Evolutionary conservation across 2,329 filamentous ascomycete genomes (phyloP).

Genomic region (Pestalotiopsis sp.): DNA sequence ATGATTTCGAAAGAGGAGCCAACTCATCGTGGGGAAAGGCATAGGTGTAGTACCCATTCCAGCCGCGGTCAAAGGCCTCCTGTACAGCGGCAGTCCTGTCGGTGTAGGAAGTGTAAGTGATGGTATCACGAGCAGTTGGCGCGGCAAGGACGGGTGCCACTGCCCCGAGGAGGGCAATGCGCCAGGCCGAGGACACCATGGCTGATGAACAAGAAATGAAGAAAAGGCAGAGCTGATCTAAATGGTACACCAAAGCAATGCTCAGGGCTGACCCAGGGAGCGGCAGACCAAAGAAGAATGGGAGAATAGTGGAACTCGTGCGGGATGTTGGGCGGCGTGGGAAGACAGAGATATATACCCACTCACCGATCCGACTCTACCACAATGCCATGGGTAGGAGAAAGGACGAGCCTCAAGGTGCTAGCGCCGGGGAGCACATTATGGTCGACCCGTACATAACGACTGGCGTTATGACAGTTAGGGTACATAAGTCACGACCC

Average conservation of each 20-base stretch:
- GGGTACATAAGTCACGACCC: neutral
- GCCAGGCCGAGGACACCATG: slow-evolving; percentile 14
- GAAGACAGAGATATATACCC: neutral
- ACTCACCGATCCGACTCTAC: neutral
- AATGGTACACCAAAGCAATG: neutral
- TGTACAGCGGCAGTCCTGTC: slow-evolving; percentile 63
- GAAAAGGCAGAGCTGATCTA: neutral
- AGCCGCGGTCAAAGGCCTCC: slow-evolving; percentile 70
- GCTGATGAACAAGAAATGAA: neutral
- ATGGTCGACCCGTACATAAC: neutral
- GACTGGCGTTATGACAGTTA: neutral
- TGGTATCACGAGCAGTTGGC: neutral
- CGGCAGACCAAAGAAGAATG: neutral
- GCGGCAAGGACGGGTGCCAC: neutral
- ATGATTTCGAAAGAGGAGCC: slow-evolving; percentile 66
- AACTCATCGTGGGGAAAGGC: slow-evolving; percentile 81
- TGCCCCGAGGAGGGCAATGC: slow-evolving; percentile 8
- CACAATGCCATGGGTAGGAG: neutral
- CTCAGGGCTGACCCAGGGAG: neutral
- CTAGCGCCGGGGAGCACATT: neutral
- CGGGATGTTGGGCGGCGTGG: neutral
- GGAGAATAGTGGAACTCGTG: neutral
- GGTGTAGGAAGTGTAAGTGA: slow-evolving; percentile 33
- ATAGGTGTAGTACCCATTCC: slow-evolving; percentile 73
- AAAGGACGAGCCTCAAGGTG: neutral